Conservation (phyloP, 2,329 filamentous ascomycete genomes). For the Aspergillus pseudonomiae region DNA sequence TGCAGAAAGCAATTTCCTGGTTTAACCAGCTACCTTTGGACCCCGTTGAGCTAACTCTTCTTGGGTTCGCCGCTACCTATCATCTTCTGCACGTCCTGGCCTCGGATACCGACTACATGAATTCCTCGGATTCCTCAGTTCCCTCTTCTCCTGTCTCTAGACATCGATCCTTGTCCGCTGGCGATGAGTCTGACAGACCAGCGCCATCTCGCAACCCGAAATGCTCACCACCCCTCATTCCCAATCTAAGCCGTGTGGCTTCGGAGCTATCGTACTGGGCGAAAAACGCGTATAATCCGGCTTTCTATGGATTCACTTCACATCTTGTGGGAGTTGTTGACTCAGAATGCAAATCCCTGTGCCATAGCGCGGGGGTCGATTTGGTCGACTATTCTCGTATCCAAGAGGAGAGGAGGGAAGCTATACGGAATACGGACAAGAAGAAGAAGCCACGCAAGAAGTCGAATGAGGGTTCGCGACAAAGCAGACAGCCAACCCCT, state of each 20-base stretch:
- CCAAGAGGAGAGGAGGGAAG: conserved; percentile 27
- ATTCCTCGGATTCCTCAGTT: conserved; percentile 36
- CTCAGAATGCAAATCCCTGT: conserved; percentile 40
- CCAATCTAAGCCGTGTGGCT: conserved; percentile 42
- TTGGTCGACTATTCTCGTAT: conserved; percentile 33
- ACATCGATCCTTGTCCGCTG: conserved; percentile 25
- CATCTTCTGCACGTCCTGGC: conserved; percentile 46
- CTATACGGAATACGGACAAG: conserved; percentile 23
- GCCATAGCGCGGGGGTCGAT: conserved; percentile 39
- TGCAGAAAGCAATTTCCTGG: conserved; percentile 45
- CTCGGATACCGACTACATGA: conserved; percentile 43
- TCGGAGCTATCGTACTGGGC: conserved; percentile 48
- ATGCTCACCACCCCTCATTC: conserved; percentile 26
- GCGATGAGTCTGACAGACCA: conserved; percentile 32
- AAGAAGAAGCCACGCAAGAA: conserved; percentile 26
- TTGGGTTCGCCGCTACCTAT: conserved; percentile 47
- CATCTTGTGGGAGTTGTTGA: conserved; percentile 42
- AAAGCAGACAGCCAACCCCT: neutral
- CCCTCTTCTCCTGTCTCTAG: conserved; percentile 30
- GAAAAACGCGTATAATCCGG: conserved; percentile 47
- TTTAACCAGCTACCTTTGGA: conserved; percentile 48
- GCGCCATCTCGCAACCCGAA: conserved; percentile 11
- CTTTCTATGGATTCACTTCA: conserved; percentile 46
- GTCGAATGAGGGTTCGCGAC: neutral
- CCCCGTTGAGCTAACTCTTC: conserved; percentile 44